Evolutionary conservation across 306 rosid genomes (phyloP), one percentile per base, ranked within the genome.

Genomic region (Arachis hypogaea): DNA sequence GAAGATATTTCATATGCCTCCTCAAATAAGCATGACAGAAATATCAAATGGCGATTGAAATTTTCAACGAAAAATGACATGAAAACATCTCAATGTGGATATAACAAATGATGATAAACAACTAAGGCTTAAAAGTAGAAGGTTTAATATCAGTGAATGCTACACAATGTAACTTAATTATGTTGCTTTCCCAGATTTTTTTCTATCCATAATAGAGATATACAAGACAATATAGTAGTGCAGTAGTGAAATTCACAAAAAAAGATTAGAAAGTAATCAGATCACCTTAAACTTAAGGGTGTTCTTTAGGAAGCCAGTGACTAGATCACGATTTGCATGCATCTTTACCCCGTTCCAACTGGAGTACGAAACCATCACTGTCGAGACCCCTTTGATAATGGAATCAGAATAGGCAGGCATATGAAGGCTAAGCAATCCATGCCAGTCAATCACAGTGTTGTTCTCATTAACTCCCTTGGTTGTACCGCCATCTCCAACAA

Each of bases 401-500:
- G 99, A 76, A 82, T 92, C 99, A 58, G 85, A 82, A 87, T 92
- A 92, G 11, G 89, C 99, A 68, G 99, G 95, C 97, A 94, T 85
- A 82, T 94, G 99, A 82, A 94, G 75, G 88, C 96, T 83, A 46
- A 89, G 84, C 83, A 94, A 77, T 57, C 88, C 87, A 74, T 89
- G 97, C 84, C 86, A 68, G 70, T 88, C 92, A 71, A 74, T 75
- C 47, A 81, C 62, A 4, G 97, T 86, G 75, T 94, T 88, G 76
- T 94, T 82, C 88, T 94, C 99, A 72, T 94, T 89, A 67, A 80
- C 4, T 70, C 99, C 99, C 84, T 77, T 87, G 38, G 72, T 75
- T 42, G 99, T 94, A 82, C 97, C 99, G 46, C 99, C 97, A 65
- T 94, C 97, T 67, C 97, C 99, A 41, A 94, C 99, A 61, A 92